A percentile compares a stretch with the other conserved stretches of the same genome.
phyloP scores from a whole-genome alignment of 2,329 filamentous ascomycete species.

The Xylariaceae sp. region DNA sequence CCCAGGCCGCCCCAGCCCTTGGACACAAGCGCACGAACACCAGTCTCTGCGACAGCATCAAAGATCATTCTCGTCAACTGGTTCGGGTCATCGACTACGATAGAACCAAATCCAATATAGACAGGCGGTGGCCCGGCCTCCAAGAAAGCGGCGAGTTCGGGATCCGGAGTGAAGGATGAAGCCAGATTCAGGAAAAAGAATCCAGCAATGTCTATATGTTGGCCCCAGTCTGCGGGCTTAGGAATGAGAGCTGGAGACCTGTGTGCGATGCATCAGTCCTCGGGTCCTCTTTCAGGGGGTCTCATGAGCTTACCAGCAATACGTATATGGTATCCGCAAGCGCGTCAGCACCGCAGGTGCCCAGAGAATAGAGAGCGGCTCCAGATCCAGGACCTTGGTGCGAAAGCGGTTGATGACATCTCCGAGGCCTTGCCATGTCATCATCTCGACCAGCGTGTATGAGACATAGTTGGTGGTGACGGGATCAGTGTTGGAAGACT shows the following conservation, averaged over 20 bases:
- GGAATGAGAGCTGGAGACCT: constrained; percentile 37
- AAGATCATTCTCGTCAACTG: constrained; percentile 37
- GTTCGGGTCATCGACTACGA: constrained; percentile 44
- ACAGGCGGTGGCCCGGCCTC: constrained; percentile 38
- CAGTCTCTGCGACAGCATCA: constrained; percentile 36
- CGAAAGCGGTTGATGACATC: constrained; percentile 88
- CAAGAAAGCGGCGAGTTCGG: constrained; percentile 34
- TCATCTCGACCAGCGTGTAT: constrained; percentile 79
- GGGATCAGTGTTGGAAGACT: constrained; percentile 59
- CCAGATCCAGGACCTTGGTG: constrained; percentile 59
- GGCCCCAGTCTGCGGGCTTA: constrained; percentile 46
- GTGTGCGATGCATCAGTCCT: constrained; percentile 1
- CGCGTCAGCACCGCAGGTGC: constrained; percentile 73
- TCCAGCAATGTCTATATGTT: constrained; percentile 44
- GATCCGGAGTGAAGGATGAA: constrained; percentile 25
- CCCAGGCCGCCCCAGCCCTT: constrained; percentile 86
- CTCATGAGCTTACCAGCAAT: constrained; percentile 60
- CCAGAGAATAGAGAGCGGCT: constrained; percentile 72
- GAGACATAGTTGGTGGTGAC: constrained; percentile 66
- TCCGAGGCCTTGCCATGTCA: constrained; percentile 88
- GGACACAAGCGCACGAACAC: constrained; percentile 69
- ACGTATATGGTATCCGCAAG: constrained; percentile 75
- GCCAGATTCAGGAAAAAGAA: constrained; percentile 44
- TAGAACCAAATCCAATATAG: constrained; percentile 51
- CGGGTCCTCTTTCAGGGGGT: neutral